A percentile compares a stretch with the other conserved stretches of the same genome.
Evolutionary conservation across 2,329 filamentous ascomycete species (phyloP).

Genomic region (Zasmidium citrigriseum): DNA sequence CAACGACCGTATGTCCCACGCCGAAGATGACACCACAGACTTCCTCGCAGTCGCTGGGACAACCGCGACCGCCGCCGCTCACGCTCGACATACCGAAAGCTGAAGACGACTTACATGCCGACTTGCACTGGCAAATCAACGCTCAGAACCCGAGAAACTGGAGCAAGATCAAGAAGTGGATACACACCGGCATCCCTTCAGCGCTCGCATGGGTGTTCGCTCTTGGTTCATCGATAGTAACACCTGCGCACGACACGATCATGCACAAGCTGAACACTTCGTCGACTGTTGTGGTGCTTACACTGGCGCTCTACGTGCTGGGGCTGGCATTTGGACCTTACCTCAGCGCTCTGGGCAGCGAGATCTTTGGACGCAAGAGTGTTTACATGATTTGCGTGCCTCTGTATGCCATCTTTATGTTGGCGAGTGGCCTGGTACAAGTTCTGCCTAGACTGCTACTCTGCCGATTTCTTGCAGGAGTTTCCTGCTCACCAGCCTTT

Average conservation of each 20-base stretch:
- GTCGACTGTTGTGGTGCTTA: conserved; percentile 56
- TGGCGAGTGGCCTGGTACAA: conserved; percentile 51
- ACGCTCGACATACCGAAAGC: neutral
- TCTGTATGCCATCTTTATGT: conserved; percentile 57
- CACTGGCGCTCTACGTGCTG: conserved; percentile 60
- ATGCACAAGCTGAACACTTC: conserved; percentile 51
- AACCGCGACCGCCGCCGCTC: neutral
- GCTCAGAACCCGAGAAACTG: conserved; percentile 42
- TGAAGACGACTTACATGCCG: conserved; percentile 13
- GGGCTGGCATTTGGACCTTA: conserved; percentile 66
- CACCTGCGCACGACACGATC: conserved; percentile 10
- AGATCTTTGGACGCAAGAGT: conserved; percentile 67
- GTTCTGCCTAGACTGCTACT: conserved; percentile 70
- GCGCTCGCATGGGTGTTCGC: conserved; percentile 39
- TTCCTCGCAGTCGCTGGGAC: neutral
- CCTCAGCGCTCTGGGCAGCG: conserved; percentile 68
- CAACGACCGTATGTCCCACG: neutral
- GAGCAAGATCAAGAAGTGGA: conserved; percentile 33
- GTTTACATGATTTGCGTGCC: conserved; percentile 70
- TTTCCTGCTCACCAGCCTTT: conserved; percentile 35
- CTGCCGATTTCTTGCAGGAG: conserved; percentile 56
- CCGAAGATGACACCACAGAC: neutral
- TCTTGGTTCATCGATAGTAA: conserved; percentile 19
- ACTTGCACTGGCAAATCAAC: conserved; percentile 17
- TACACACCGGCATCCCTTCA: conserved; percentile 37